Base-by-base conservation (phyloP, 768 basidiomycete genomes). In the Trametes cingulata region DNA sequence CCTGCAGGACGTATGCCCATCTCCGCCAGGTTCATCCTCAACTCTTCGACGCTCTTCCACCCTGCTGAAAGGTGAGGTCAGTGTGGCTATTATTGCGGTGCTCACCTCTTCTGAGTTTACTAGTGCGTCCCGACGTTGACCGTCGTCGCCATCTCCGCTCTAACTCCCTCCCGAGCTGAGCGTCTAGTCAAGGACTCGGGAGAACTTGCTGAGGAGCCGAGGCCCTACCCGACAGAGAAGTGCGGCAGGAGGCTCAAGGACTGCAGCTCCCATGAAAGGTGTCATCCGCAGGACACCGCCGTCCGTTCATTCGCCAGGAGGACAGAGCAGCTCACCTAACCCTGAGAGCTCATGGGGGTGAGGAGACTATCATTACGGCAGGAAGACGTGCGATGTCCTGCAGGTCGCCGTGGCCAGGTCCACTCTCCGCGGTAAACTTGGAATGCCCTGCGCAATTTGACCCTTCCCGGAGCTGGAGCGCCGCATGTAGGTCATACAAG, bases 281-380 rank as follows among this genome's bases (percentile, higher is more conserved):
- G 35, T 22, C 50, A 51, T 24, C 50, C 35, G 48, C 35, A 17
- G 12, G 14, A 35, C 3, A 24, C 35, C 20, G 37, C 22, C 22
- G 45, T 10, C 33, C 33, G 35, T 25, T 51, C 50, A 51, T 51
- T 39, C 37, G n/a, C 35, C 22, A 15, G 36, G 53, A 20, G 29
- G 39, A 40, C 20, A 47, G 39, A 29, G 47, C 20, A 54, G 47
- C 47, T 39, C 25, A 36, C 27, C 39, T 53, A 39, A 13, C 29
- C 43, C 51, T 47, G 51, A 24, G 48, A 19, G 40, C 59, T 49
- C 59, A 24, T 60, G 59, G 29, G 27, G 46, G 46, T 17, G 29
- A 43, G 41, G 52, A 45, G 60, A 43, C 45, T 14, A 43, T 55
- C 47, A 61, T 61, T 55, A 61, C 60, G 60, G 46, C 53, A 61